Conservation (phyloP, 768 basidiomycete species). For the Stropharia rugosoannulata region DNA sequence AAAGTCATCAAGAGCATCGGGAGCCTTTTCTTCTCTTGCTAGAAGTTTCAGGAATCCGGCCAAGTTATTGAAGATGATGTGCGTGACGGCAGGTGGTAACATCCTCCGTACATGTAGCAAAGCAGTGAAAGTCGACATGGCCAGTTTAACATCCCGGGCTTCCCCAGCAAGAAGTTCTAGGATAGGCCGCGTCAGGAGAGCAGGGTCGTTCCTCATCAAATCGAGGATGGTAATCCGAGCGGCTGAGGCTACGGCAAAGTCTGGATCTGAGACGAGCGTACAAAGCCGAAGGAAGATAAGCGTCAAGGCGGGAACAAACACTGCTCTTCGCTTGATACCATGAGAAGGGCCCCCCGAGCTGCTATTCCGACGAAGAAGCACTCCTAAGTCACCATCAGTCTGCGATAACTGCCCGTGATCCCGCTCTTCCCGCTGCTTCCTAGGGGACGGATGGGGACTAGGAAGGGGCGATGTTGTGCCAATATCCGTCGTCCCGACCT, state of each 20-base stretch:
- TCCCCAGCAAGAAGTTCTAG: constrained; percentile 59
- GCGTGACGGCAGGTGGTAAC: constrained; percentile 64
- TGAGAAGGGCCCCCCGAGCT: constrained; percentile 45
- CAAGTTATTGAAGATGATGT: constrained; percentile 69
- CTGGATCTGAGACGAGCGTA: constrained; percentile 48
- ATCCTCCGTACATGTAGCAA: constrained; percentile 54
- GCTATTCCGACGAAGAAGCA: constrained; percentile 56
- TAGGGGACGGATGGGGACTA: constrained; percentile 33
- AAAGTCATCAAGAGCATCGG: constrained; percentile 49
- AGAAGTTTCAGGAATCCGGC: constrained; percentile 63
- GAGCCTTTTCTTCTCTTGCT: constrained; percentile 40
- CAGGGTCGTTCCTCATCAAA: constrained; percentile 74
- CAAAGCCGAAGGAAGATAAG: constrained; percentile 55
- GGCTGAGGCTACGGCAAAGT: constrained; percentile 52
- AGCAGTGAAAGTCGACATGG: constrained; percentile 51
- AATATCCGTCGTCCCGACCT: constrained; percentile 24
- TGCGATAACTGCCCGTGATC: constrained; percentile 8
- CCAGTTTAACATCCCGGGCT: constrained; percentile 42
- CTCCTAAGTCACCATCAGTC: constrained; percentile 27
- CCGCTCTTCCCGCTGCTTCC: constrained; percentile 19
- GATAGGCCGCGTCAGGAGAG: constrained; percentile 59
- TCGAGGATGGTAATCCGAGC: constrained; percentile 60
- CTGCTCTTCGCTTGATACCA: constrained; percentile 55
- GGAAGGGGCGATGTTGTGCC: constrained; percentile 29
- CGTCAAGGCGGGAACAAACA: constrained; percentile 65